Conservation (phyloP, 495 filamentous ascomycete species). For the Aspergillus diversus region DNA sequence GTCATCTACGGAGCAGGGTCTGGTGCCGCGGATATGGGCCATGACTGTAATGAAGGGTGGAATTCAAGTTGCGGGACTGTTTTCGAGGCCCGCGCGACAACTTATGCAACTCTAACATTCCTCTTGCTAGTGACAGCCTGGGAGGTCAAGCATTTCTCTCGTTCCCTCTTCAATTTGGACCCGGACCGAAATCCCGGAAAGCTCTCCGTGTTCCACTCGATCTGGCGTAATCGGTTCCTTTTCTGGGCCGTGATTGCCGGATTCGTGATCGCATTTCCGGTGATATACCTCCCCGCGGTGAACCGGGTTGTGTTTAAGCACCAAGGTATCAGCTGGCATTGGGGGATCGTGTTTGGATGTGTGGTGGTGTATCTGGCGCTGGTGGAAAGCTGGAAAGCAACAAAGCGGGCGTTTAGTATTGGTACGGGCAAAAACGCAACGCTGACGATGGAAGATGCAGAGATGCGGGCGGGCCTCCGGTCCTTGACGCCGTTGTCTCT, state of each 20-base stretch:
- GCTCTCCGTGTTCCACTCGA: constrained; percentile 63
- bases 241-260: constrained; percentile 74
- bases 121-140: constrained; percentile 72
- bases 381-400: constrained; percentile 69
- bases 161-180: constrained; percentile 70
- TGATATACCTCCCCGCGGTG: constrained; percentile 72
- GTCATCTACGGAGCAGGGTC: constrained; percentile 66
- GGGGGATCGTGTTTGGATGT: constrained; percentile 64
- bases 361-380: constrained; percentile 62
- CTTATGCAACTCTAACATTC: constrained; percentile 77
- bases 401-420: constrained; percentile 55
- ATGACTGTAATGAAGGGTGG: constrained; percentile 66
- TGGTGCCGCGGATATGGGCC: constrained; percentile 61
- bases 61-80: constrained; percentile 60
- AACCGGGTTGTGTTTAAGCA: constrained; percentile 77
- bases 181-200: constrained; percentile 44
- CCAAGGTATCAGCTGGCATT: constrained; percentile 73
- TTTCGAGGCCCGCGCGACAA: constrained; percentile 76
- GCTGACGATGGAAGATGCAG: constrained; percentile 40
- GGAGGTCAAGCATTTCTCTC: constrained; percentile 75
- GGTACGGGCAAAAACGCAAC: constrained; percentile 39
- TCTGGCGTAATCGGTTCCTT: constrained; percentile 73
- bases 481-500: constrained; percentile 30
- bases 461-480: constrained; percentile 33
- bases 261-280: constrained; percentile 68